A percentile compares a stretch with the other conserved stretches of the same genome.
Evolutionary conservation across 495 filamentous ascomycete species (phyloP).

Genomic region (Penicillium longicatenatum): DNA sequence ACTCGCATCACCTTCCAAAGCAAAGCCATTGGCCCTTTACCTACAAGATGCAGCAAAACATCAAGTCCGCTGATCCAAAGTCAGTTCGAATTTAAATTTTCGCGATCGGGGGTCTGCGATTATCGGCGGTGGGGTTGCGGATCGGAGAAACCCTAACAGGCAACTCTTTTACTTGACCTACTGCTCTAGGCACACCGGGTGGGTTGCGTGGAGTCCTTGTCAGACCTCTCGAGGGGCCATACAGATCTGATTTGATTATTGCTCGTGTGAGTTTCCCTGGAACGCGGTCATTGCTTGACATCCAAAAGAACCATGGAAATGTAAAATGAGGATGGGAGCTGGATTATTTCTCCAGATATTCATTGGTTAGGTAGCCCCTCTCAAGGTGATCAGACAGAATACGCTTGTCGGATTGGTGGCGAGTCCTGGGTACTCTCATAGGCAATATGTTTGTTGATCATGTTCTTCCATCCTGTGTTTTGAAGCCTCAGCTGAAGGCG

Average conservation of each 20-base stretch:
- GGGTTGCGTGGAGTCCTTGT: slow-evolving; percentile 3
- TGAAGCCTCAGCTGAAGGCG: background rate
- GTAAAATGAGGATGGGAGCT: background rate
- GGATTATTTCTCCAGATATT: background rate
- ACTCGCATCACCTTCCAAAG: background rate
- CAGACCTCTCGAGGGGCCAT: slow-evolving; percentile 1
- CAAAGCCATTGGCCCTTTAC: background rate
- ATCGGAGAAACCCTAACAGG: slow-evolving; percentile 2
- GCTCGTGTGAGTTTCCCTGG: background rate
- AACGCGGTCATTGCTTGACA: background rate
- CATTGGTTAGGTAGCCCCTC: background rate
- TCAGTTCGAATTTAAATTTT: slow-evolving; percentile 9
- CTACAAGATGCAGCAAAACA: background rate
- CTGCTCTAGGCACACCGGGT: slow-evolving; percentile 13
- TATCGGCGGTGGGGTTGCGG: slow-evolving; percentile 6
- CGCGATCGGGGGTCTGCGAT: slow-evolving; percentile 13
- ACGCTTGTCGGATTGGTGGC: background rate
- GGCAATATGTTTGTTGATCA: background rate
- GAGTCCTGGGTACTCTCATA: background rate
- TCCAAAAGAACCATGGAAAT: background rate
- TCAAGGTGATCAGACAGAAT: background rate
- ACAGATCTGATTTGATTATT: slow-evolving; percentile 2
- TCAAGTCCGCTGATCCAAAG: background rate
- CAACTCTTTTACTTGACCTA: slow-evolving; percentile 11
- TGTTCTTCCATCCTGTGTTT: background rate